Percentiles rank a stretch among this genome's conserved stretches.
Conservation (phyloP, 2,329 filamentous ascomycete genomes). For the Capronia americana region DNA sequence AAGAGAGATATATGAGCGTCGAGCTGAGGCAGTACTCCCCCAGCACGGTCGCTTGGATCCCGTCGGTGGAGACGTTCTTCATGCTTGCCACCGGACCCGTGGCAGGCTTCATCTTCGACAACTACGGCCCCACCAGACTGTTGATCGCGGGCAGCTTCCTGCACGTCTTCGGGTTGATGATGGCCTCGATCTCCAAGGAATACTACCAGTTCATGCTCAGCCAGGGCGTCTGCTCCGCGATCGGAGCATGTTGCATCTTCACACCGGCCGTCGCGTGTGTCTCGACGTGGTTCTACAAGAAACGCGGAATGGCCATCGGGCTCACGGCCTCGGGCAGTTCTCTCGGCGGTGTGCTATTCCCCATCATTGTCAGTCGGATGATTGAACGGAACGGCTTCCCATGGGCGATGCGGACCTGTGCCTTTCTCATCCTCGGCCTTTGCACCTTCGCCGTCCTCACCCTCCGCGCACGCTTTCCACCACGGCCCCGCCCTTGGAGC, state of each 20-base stretch:
- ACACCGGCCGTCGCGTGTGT: constrained; percentile 50
- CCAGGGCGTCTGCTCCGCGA: constrained; percentile 61
- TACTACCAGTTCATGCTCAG: constrained; percentile 65
- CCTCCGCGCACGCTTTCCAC: constrained; percentile 58
- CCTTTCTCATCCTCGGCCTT: constrained; percentile 67
- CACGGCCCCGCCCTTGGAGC: constrained; percentile 44
- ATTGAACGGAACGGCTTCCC: constrained; percentile 60
- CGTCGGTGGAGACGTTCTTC: constrained; percentile 55
- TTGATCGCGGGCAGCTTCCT: constrained; percentile 58
- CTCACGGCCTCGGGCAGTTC: constrained; percentile 62
- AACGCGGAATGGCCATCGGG: constrained; percentile 61
- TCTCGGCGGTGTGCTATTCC: constrained; percentile 65
- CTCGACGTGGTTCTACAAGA: constrained; percentile 61
- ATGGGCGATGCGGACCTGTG: constrained; percentile 64
- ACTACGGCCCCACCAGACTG: constrained; percentile 65
- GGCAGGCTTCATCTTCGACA: constrained; percentile 69
- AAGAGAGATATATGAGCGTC: constrained; percentile 63
- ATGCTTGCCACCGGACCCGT: constrained; percentile 60
- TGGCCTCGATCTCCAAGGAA: constrained; percentile 59
- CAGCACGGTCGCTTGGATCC: constrained; percentile 68
- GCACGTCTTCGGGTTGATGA: constrained; percentile 66
- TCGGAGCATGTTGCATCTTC: constrained; percentile 59
- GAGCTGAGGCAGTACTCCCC: constrained; percentile 58
- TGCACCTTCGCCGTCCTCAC: constrained; percentile 61
- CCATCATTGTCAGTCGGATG: constrained; percentile 65